Percentiles rank a stretch among this genome's conserved stretches.
Conservation (phyloP, 371 early-diverging fungal genomes). For the Mucor velutinosus region DNA sequence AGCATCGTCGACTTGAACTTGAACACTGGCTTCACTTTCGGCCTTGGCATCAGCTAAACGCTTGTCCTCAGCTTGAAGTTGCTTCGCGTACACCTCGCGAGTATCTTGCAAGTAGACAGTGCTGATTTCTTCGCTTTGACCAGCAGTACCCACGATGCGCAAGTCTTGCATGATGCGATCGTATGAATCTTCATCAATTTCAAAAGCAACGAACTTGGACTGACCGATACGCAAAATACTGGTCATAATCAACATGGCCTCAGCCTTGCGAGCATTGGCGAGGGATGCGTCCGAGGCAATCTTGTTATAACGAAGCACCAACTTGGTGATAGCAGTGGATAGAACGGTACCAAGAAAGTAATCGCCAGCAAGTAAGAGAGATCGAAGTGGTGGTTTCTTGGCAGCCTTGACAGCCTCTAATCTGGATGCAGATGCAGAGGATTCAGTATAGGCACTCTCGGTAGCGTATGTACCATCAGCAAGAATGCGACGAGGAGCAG, state of each 20-base stretch:
- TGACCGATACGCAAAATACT: conserved; percentile 92
- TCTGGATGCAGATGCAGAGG: conserved; percentile 44
- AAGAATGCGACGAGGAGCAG: conserved; percentile 77
- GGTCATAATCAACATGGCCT: conserved; percentile 97
- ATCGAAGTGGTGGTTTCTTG: conserved; percentile 76
- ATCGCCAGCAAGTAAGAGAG: conserved; percentile 88
- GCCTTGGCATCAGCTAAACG: conserved; percentile 60
- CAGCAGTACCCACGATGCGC: conserved; percentile 71
- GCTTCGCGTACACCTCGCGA: conserved; percentile 78
- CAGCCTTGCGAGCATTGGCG: conserved; percentile 80
- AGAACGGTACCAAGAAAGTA: conserved; percentile 90
- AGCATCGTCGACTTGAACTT: conserved; percentile 86
- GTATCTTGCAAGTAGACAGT: conserved; percentile 80
- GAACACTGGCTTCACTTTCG: conserved; percentile 64
- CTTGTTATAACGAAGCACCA: conserved; percentile 77
- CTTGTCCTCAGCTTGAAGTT: conserved; percentile 74
- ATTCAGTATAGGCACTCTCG: conserved; percentile 80
- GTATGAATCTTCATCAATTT: conserved; percentile 96
- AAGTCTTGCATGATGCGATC: conserved; percentile 92
- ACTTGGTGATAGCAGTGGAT: conserved; percentile 87
- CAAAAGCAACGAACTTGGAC: conserved; percentile 77
- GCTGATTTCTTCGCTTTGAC: conserved; percentile 55
- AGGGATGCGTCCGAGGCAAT: conserved; percentile 49
- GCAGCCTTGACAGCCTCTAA: conserved; percentile 69
- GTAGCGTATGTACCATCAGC: conserved; percentile 98